Base-by-base conservation (phyloP, 805 yeast species). In the Candida methanosorbosa region DNA sequence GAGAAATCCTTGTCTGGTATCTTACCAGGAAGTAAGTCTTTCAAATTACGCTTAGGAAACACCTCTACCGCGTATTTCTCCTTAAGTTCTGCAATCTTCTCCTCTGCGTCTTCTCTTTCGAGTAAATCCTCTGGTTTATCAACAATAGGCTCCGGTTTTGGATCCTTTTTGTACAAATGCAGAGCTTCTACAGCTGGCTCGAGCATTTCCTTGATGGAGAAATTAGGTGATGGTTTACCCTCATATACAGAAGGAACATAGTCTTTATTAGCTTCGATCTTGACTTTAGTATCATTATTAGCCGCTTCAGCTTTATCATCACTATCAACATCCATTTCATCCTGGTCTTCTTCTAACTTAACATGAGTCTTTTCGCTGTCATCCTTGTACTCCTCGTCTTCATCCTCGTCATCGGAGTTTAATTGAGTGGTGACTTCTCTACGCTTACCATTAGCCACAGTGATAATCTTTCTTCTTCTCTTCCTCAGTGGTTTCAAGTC, bases 1-100 rank as follows among this genome's bases (percentile, higher is more conserved):
- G 95, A 79, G 45, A 84, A 86, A 57, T 92, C 97, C 37, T 69
- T 71, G 54, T 83, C 78, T 9, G 98, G 98, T 18, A 87, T 78
- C 24, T 68, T 75, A 3, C 98, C 99, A 0, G 98, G 95, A 21
- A 92, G 63, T 41, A 81, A 57, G 36, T 77, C 81, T 43, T 75
- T 66, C 30, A 92, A 62, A 50, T 88, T 95, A 27, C 67, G 66
- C 22, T 78, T 72, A 0, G 98, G 98, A 53, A 77, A 92, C n/a
- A 88, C 77, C 0, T 92, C 83, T 13, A 92, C 98, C 4, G 83
- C 95, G 48, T 78, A 86, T 52, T 81, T 81, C 43, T 68, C 68
- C 50, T 82, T 81, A 38, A 82, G 56, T n/a, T n/a, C n/a, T n/a
- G n/a, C n/a, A n/a, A n/a, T n/a, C 46, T 72, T 84, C 31, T 83